phyloP scores from a whole-genome alignment of 495 filamentous ascomycete genomes.

The Aspergillus indologenus region DNA sequence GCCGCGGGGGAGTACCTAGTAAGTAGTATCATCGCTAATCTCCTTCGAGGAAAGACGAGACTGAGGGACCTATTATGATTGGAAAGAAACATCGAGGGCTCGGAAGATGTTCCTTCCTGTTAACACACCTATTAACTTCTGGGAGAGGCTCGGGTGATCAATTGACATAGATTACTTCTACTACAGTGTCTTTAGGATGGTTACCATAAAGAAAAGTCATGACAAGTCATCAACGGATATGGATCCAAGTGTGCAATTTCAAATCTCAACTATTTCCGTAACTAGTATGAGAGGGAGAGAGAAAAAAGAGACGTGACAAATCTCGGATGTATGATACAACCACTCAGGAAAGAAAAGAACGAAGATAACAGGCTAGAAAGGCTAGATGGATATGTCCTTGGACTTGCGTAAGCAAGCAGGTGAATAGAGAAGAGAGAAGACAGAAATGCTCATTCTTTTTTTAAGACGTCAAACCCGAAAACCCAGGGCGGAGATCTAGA shows the following conservation, averaged over 20 bases:
- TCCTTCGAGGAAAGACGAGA: too few relatives aligned
- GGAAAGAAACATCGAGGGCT: too few relatives aligned
- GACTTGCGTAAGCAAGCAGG: not conserved
- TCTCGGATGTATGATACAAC: not conserved
- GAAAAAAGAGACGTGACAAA: not conserved
- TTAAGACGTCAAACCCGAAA: not conserved
- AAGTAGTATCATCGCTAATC: too few relatives aligned
- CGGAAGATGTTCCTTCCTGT: too few relatives aligned
- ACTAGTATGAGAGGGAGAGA: conserved; percentile 5
- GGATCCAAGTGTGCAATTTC: not conserved
- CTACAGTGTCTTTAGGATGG: too few relatives aligned
- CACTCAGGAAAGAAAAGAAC: not conserved
- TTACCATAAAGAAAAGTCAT: too few relatives aligned
- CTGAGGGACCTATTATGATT: too few relatives aligned
- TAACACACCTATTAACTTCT: too few relatives aligned
- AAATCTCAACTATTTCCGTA: conserved; percentile 3
- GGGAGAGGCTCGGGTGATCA: too few relatives aligned
- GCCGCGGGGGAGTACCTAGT: too few relatives aligned
- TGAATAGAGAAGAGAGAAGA: not conserved
- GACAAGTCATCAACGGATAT: too few relatives aligned
- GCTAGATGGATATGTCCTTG: not conserved
- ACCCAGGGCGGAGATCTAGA: not conserved
- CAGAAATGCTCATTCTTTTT: not conserved
- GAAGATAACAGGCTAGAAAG: not conserved
- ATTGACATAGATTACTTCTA: too few relatives aligned